phyloP scores from a whole-genome alignment of 169 alveolate species.

The Theileria parva region DNA sequence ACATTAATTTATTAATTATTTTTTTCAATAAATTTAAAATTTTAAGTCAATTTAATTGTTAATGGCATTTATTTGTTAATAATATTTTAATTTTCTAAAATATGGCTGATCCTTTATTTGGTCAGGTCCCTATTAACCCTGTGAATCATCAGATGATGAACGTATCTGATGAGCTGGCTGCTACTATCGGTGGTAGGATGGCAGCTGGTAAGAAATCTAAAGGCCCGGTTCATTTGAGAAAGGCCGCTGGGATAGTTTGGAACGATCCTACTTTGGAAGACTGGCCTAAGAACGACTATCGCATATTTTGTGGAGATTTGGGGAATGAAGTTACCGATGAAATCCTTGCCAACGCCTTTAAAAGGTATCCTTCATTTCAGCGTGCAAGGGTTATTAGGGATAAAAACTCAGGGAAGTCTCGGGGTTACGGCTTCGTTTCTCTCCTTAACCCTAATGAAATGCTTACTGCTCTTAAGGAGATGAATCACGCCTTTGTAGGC shows the following conservation, averaged over 20 bases:
- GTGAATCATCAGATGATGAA: constrained; percentile 16
- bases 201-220: constrained; percentile 52
- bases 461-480: constrained; percentile 91
- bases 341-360: constrained; percentile 93
- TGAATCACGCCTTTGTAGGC: constrained; percentile 94
- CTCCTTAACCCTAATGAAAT: constrained; percentile 89
- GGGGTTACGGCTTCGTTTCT: constrained; percentile 96
- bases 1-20: neutral
- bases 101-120: neutral
- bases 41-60: neutral
- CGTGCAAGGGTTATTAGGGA: constrained; percentile 93
- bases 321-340: constrained; percentile 97
- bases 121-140: constrained; percentile 3
- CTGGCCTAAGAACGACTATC: constrained; percentile 96
- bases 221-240: constrained; percentile 80
- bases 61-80: neutral
- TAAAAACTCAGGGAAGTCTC: constrained; percentile 92
- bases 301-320: constrained; percentile 95
- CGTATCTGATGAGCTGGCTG: constrained; percentile 63
- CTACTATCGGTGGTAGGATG: constrained; percentile 63
- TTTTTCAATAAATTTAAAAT: neutral
- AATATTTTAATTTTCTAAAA: neutral
- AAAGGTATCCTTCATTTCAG: constrained; percentile 92
- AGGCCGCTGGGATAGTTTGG: constrained; percentile 97
- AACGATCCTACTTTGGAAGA: constrained; percentile 94